Base-by-base conservation (phyloP, 768 basidiomycete species). In the Sistotremastrum suecicum region DNA sequence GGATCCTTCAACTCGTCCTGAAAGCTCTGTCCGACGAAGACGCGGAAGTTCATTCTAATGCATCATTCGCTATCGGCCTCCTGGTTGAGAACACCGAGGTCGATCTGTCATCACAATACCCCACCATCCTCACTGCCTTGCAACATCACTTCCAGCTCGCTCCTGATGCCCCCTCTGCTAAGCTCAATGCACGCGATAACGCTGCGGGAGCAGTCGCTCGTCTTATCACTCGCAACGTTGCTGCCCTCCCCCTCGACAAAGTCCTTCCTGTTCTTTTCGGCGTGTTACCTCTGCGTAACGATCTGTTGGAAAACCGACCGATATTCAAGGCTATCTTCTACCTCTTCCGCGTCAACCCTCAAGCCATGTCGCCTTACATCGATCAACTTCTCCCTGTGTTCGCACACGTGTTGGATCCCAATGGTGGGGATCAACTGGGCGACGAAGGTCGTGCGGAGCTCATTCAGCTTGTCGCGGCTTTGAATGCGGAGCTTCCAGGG, bases 41-140 rank as follows among this genome's bases (percentile, higher is more conserved):
- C 37, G 66, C 80, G n/a, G 94, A 98, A 63, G 92, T 98, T 6
- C 79, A 86, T 55, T 91, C 88, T 64, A 98, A 98, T 56, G 90
- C 91, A 12, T 90, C 91, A 10, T 99, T 95, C 60, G 94, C 92
- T 34, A 71, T 78, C 34, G 94, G 95, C 48, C 79, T 94, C 37
- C 76, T 99, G 46, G 75, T 97, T 51, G 87, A 92, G 65, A 76
- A 90, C 66, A 80, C 87, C 5, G 70, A 79, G 40, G 61, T 77
- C 47, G 90, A 99, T 60, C 73, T 97, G 36, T 77, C 82, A 1
- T 66, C 72, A 7, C 90, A 95, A 57, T 94, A 84, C 66, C 63
- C 80, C 37, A 72, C 70, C 48, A 69, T 98, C 38, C 84, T 98
- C 42, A 66, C 65, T 34, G 80, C 80, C 1, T 77, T 98, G 40